Conservation (phyloP, 441 rosid species). For the Geranium incanum region DNA sequence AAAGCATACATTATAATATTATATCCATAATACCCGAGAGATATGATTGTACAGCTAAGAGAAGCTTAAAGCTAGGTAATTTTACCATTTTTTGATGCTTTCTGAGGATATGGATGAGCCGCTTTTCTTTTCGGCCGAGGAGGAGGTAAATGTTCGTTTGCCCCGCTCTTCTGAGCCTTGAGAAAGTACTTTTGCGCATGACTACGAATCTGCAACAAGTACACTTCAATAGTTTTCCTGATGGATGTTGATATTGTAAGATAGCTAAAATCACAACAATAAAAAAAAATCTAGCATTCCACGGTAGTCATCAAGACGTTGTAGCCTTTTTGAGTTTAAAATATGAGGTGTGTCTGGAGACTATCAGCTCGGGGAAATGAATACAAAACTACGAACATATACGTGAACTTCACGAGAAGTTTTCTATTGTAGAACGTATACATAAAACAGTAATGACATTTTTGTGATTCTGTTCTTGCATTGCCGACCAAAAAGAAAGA, state of each 20-base stretch:
- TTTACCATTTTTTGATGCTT: conserved; percentile 20
- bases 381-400: neutral
- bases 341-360: neutral
- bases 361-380: neutral
- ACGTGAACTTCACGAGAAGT: neutral
- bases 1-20: conserved; percentile 14
- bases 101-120: conserved; percentile 30
- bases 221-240: neutral
- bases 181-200: conserved; percentile 30
- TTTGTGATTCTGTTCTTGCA: neutral
- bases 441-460: neutral
- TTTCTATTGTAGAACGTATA: neutral
- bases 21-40: conserved; percentile 10
- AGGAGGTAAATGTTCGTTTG: conserved; percentile 28
- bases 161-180: conserved; percentile 27
- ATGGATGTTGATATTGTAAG: neutral
- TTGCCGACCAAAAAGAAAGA: neutral
- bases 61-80: conserved; percentile 8
- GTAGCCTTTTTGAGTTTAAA: neutral
- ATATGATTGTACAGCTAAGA: neutral
- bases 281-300: neutral
- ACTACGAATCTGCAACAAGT: conserved; percentile 24
- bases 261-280: neutral
- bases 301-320: neutral
- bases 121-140: conserved; percentile 31